Percentiles rank a stretch among this genome's conserved stretches.
Evolutionary conservation across 202 grass and related monocot genomes (phyloP).

Genomic region (Digitaria exilis): DNA sequence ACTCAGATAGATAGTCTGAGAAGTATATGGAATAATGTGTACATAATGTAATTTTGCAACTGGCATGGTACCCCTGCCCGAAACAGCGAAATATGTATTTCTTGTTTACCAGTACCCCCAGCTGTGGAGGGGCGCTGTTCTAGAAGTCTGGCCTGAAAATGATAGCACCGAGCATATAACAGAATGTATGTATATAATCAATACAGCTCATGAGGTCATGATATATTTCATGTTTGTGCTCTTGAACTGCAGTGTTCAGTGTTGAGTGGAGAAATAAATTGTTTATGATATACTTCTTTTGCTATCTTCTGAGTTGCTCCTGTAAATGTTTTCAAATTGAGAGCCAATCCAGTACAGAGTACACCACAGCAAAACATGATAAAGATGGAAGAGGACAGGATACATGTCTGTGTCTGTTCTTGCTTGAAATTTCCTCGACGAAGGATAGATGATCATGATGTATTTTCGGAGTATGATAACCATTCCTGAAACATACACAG

Average conservation of each 20-base stretch:
- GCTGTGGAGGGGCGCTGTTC: neutral
- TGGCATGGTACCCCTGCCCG: neutral
- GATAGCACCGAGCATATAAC: neutral
- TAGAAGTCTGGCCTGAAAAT: neutral
- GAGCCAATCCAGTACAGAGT: neutral
- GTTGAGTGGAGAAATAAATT: neutral
- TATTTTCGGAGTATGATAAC: too few species aligned
- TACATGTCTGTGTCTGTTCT: neutral
- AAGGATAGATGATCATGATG: too few species aligned
- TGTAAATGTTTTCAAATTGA: neutral
- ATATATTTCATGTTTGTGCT: neutral
- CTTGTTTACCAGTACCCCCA: neutral
- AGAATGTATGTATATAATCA: neutral
- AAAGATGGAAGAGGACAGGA: neutral
- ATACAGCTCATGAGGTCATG: neutral
- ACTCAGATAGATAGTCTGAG: neutral
- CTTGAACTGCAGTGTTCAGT: neutral
- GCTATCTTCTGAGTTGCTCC: neutral
- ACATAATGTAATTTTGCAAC: neutral
- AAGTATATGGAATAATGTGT: slow-evolving; percentile 24
- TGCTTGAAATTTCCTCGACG: neutral
- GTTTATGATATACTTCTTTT: neutral
- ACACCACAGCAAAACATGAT: neutral
- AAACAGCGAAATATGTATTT: neutral
- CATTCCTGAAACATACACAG: too few species aligned